A percentile compares a stretch with the other conserved stretches of the same genome.
Conservation (phyloP, 441 rosid species). For the Bocquillonia castaneifolia region DNA sequence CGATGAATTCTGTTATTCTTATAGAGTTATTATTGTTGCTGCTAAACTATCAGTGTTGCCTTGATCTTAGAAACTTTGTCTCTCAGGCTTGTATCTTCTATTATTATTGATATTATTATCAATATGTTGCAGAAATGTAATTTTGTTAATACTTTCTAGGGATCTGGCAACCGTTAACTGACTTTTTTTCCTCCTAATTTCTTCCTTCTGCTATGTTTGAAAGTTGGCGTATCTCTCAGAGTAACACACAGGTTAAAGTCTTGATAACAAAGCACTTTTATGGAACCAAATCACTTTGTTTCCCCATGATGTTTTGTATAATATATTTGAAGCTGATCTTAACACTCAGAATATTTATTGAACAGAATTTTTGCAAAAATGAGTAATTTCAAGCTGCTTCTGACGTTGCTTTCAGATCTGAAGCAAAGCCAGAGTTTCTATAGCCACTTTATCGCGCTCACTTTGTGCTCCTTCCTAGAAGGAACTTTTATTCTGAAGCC, state of each 20-base stretch:
- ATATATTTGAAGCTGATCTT: neutral
- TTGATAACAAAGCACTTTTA: neutral
- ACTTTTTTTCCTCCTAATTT: neutral
- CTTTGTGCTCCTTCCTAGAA: neutral
- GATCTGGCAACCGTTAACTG: neutral
- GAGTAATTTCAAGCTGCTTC: neutral
- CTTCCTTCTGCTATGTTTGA: neutral
- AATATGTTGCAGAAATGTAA: neutral
- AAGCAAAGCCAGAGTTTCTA: slow-evolving; percentile 6
- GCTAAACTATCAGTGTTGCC: neutral
- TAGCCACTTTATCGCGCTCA: neutral
- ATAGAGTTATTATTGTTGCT: neutral
- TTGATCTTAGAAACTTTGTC: neutral
- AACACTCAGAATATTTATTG: neutral
- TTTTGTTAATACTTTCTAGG: neutral
- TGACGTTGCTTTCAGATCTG: slow-evolving; percentile 26
- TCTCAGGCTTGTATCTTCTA: neutral
- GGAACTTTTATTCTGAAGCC: neutral
- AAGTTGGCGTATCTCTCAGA: no score
- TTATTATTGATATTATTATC: neutral
- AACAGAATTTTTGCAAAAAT: neutral
- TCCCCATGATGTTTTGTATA: neutral
- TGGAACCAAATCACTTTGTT: no score
- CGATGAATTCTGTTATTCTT: neutral
- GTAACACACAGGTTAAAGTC: neutral